Base-by-base conservation (phyloP, 1,284 basidiomycete genomes). In the Cryptococcus sp. region DNA sequence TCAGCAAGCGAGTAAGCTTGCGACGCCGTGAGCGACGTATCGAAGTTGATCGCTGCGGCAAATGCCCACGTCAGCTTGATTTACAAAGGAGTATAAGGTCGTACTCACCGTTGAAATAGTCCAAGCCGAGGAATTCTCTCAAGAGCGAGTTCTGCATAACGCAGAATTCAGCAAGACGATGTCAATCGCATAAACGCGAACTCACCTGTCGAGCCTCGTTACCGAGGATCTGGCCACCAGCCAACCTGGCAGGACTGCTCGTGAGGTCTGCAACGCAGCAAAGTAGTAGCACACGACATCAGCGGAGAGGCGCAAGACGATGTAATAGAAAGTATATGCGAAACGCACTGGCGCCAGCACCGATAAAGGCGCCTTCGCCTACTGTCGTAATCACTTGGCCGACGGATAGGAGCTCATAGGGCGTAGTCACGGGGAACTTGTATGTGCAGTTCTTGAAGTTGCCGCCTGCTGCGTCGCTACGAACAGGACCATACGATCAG, bases 371-470 rank as follows among this genome's bases (percentile, higher is more conserved):
- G 22, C 56, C 62, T 54, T 64, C 62, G 20, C 62, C 62, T 43
- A 64, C 62, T 16, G 62, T 61, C 10, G 62, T 64, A 38, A 64
- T 46, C 22, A 64, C 56, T 46, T 64, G 62, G 16, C 25, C 54
- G n/a, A 63, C 46, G 7, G 58, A 5, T 15, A 63, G 37, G 20
- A 58, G 47, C 20, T 61, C 59, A 13, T 58, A 46, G 0, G 56
- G 58, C 1, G 55, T 60, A 29, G 55, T 58, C 3, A 60, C 59
- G 7, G 55, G 58, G 62, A 64, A 64, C 22, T 48, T 64, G 47
- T 64, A 64, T 6, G 62, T 64, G 43, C 62, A 64, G 41, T 64
- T 64, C 39, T 61, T 54, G 59, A 64, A 64, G 10, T 58, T 55
- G 16, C 46, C 54, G 10, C 58, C 58, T 10, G 53, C 54, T 4